Base-by-base conservation (phyloP, 2,329 filamentous ascomycete genomes). In the Clonostachys chloroleuca region DNA sequence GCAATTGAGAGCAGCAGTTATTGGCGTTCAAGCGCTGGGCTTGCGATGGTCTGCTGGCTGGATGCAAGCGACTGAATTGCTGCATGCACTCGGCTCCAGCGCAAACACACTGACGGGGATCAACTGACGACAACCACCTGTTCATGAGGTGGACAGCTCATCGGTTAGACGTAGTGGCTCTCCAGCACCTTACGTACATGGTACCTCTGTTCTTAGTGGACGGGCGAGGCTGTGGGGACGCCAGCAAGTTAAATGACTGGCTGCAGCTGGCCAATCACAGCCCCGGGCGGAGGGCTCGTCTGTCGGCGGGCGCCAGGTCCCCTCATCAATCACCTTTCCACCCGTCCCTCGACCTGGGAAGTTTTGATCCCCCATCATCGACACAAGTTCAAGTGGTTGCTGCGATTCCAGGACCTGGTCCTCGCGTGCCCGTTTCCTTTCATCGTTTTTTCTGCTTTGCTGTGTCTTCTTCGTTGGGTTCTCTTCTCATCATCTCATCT, bases 391-490 rank as follows among this genome's bases (percentile, higher is more conserved):
- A 40, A 18, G n/a, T n/a, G 50, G 50, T 49, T 52, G 49, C 52
- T 57, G 54, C 54, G 49, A 56, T 54, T 54, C 54, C 40, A 44
- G 52, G 53, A 54, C 50, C 51, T 51, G 54, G 47, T 55, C 53
- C 52, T 55, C 48, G 48, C 45, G 44, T 51, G 42, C 49, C 50
- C 47, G 40, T 54, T 52, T 52, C 47, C 51, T 56, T 51, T 35
- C 50, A 51, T 51, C 51, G 47, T 54, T 52, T 55, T 50, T 55
- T 52, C 50, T 57, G 52, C 52, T 52, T 50, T 46, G 47, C 51
- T 48, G 36, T 45, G 24, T 53, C 33, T 53, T 44, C 43, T 52
- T 44, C 46, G 39, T 45, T 56, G 50, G 41, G 43, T 45, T 47
- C 45, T 50, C 43, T 53, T 46, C 41, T 42, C 48, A 44, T 52